Evolutionary conservation across 345 rosid species (phyloP), one percentile per base, ranked within the genome.

Genomic region (Populus simonii): DNA sequence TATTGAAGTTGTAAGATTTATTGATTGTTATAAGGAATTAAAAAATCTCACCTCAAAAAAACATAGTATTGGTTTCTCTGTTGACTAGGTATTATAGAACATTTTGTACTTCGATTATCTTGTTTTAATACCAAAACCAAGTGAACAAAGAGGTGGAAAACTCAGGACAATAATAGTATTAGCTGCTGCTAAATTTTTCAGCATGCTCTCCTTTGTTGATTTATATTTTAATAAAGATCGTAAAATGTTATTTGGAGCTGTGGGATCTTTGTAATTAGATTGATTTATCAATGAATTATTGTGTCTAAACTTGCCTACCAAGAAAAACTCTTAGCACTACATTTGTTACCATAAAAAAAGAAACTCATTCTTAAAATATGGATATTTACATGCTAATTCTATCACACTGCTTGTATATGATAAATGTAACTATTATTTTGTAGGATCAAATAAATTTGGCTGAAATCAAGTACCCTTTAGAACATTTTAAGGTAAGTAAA

Each of bases 391-490:
- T 76, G 59, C 41, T 57, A 25, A 27, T 69, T 23, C 47, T 39
- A 25, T 70, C 29, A 25, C 59, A 70, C 10, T 65, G 39, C 16
- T 66, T 66, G n/a, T 17, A 29, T 66, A 22, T 31, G 72, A 39
- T 75, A 18, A 63, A 53, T 39, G 61, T 15, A 35, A 25, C 49
- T 66, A 53, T 79, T 33, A 35, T 86, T 55, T 79, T 90, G 76
- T 82, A 93, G 99, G 99, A 90, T 84, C 98, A 95, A 89, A 91
- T 95, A 82, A 91, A 90, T 74, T 75, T 95, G 92, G 87, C 93
- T 81, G 98, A 95, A 84, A 92, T 91, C 68, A 93, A 92, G 91
- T 86, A 90, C 81, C 93, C 97, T 55, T 62, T 95, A 83, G 94
- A 92, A 38, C 90, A 91, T 76, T 95, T 93, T 86, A 92, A 93